Evolutionary conservation across 352 stramenopile genomes (phyloP), one percentile per base, ranked within the genome.

Genomic region (Pythium volutum): DNA sequence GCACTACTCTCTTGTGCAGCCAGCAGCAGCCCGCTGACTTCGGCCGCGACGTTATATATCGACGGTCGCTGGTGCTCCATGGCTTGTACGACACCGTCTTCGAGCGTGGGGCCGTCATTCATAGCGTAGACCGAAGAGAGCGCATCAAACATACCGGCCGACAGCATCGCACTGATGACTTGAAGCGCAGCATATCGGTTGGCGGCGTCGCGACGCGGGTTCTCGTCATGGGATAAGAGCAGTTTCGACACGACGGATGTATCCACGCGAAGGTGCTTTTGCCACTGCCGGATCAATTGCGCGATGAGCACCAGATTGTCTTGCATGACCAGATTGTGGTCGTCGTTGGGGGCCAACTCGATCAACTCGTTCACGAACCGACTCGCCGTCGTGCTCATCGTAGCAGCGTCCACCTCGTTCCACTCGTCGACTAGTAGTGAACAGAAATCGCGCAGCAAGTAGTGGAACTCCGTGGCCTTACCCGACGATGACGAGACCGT

Each of bases 391-490:
- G 61, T 63, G 10, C 46, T 49, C 18, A 76, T 36, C 12, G 52
- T 54, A 27, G 38, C 25, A 11, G 74, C 36, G 4, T 64, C 46
- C 15, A 81, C 61, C 25, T 79, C 58, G 36, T 79, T 75, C 82
- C 81, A 91, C 15, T 63, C 63, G 56, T 75, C 70, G 10, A 91
- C 46, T 22, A 88, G 42, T 36, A 93, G 54, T 36, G 77, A 64
- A 41, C 81, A 93, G 36, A 78, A 84, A 64, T 95, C 86, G 31
- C 84, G 78, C 39, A 95, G 64, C 39, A 95, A 58, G 56, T 93
- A 93, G 42, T 82, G 76, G 49, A 93, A 92, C 48, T 92, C 81
- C 33, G 68, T 54, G 10, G 42, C 45, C 52, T 59, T 64, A 6
- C 41, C 20, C 8, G 62, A 62, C 7, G 61, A 67, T 18, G 64